Evolutionary conservation across 2,329 filamentous ascomycete species (phyloP), one percentile per base, ranked within the genome.

Genomic region (Dendryphion nanum): DNA sequence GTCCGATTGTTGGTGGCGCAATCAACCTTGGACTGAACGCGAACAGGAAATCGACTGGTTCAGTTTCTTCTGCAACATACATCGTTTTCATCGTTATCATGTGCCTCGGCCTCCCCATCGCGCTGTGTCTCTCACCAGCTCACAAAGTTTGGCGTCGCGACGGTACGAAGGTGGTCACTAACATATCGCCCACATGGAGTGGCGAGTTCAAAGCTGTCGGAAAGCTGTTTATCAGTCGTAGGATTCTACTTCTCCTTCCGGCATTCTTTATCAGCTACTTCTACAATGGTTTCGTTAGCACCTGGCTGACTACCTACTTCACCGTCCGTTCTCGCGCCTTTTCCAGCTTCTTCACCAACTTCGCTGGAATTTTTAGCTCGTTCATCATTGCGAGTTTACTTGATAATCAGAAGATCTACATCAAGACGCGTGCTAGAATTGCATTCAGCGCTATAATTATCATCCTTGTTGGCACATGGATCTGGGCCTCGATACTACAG

Each of bases 11-110:
- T 6, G 74, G 75, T 8, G 74, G 73, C 3, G 66, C 72, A 2
- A 75, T 77, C 43, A 71, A 72, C 15, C 59, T 77, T 2, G 75
- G 67, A 1, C 50, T 77, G 7, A 77, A 75, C 44, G 57, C 63
- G 18, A 57, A 57, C 23, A 50, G 57, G 8, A 59, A 63, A 16
- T 61, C 66, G 1, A 49, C 54, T 2, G 69, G 69, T 14, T 63
- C 64, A n/a, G 61, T 69, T 1, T 57, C 57, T 0, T 61, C 58
- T 13, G 52, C 66, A 8, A 73, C 69, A 0, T 72, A 72, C 40
- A 63, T 73, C 17, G 67, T 63, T 8, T 73, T 74, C 36, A 70
- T 74, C 31, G 69, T 68, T 15, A 69, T 75, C 30, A 72, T 73
- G 50, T 73, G 68, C 37, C 60, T 74, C 0, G 72, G 69, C 1